Evolutionary conservation across 805 yeast species (phyloP), one percentile per base, ranked within the genome.

Genomic region (Starmera caribaea): DNA sequence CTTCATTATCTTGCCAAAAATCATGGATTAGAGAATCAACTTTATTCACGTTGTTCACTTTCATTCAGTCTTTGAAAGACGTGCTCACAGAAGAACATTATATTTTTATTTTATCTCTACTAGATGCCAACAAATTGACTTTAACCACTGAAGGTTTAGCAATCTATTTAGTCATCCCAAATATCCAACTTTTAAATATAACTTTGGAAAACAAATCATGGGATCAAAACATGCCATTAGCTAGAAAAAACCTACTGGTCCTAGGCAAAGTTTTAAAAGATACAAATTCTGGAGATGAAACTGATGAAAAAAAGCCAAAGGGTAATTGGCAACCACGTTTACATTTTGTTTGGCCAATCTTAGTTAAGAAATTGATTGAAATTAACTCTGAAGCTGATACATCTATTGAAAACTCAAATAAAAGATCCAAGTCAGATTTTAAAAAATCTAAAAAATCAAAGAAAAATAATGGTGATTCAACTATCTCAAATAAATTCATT

Each of bases 21-120:
- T 73, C 84, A 1, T 89, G 97, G 97, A 72, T 89, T 33, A 67
- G 94, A 44, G 96, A 90, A 59, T 76, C 94, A 4, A 69, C 86
- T 32, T 68, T 84, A 50, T 84, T 69, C 52, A 82, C 94, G 1
- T 63, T 89, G 36, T 75, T 71, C 48, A 78, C 74, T 38, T 68
- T 81, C 3, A 48, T 76, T n/a, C 48, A 47, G 38, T 54, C 53
- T 38, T 38, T 55, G 8, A 34, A 45, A 35, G 55, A 49, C 9
- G 53, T 43, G 31, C 57, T 49, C 9, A 21, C 41, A 2, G 43
- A 46, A 2, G 48, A 48, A 2, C 42, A 49, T 12, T 39, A 57
- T 2, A 37, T 46, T 5, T 47, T 55, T 4, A 48, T 74, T 2
- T 58, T 84, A 38, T 53, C 58, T 12, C 51, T 62, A 34, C 52